Conservation (phyloP, 768 basidiomycete species). For the Trametes meyenii region DNA sequence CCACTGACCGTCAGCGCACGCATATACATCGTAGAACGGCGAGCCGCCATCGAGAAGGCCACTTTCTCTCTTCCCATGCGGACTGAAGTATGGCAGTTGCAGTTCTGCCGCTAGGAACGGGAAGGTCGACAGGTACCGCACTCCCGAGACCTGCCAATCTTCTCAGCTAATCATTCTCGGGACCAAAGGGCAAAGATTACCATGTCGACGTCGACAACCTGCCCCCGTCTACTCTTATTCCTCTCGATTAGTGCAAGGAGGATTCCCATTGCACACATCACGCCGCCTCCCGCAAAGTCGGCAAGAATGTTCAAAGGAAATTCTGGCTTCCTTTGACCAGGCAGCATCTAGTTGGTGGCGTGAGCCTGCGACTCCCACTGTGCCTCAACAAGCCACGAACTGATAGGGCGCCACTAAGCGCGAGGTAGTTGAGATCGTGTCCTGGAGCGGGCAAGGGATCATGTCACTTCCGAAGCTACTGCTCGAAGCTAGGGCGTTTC, state of each 20-base stretch:
- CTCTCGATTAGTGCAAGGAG: constrained; percentile 76
- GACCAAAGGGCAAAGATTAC: constrained; percentile 38
- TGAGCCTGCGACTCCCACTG: too few species aligned
- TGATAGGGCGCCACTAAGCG: constrained; percentile 73
- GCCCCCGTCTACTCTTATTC: constrained; percentile 63
- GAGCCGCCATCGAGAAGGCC: constrained; percentile 69
- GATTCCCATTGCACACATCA: constrained; percentile 71
- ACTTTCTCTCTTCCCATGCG: background rate
- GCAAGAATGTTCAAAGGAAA: constrained; percentile 79
- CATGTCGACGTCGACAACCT: constrained; percentile 79
- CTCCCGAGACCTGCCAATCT: constrained; percentile 67
- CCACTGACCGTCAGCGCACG: constrained; percentile 70
- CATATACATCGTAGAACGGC: constrained; percentile 77
- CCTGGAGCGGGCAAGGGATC: constrained; percentile 41
- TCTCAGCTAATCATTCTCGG: background rate
- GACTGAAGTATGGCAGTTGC: constrained; percentile 3
- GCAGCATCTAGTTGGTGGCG: constrained; percentile 56
- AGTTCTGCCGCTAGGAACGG: constrained; percentile 44
- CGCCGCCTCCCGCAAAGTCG: constrained; percentile 83
- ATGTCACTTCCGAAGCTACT: background rate
- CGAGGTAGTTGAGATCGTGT: constrained; percentile 86
- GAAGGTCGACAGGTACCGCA: constrained; percentile 76
- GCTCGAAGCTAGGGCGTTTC: background rate
- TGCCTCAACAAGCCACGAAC: constrained; percentile 38
- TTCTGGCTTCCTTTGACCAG: constrained; percentile 65